phyloP scores from a whole-genome alignment of 2,329 filamentous ascomycete species.

The Xylaria sp. region DNA sequence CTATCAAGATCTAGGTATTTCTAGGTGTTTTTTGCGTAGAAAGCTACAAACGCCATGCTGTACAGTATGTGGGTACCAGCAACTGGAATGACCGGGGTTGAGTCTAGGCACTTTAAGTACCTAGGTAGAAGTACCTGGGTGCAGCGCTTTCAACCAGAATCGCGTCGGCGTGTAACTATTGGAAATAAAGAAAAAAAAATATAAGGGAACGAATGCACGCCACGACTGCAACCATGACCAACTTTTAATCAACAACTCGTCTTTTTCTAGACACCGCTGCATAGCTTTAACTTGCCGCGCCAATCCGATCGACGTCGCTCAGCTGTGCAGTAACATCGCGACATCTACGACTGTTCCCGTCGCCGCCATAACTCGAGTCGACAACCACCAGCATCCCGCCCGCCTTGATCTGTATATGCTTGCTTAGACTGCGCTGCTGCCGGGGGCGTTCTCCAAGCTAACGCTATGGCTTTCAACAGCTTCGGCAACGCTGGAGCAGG shows the following conservation, averaged over 20 bases:
- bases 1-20: background rate
- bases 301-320: slow-evolving; percentile 1
- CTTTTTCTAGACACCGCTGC: background rate
- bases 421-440: slow-evolving; percentile 29
- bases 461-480: slow-evolving; percentile 43
- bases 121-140: background rate
- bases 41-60: background rate
- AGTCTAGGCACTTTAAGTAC: background rate
- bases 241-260: background rate
- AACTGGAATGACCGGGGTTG: slow-evolving; percentile 2
- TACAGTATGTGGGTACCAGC: background rate
- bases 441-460: slow-evolving; percentile 29
- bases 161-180: slow-evolving; percentile 19
- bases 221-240: background rate
- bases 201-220: background rate
- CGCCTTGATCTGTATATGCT: slow-evolving; percentile 35
- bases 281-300: slow-evolving; percentile 2
- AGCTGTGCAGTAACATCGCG: slow-evolving; percentile 5
- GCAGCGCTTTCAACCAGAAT: background rate
- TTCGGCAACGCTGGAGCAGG: slow-evolving; percentile 45
- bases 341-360: slow-evolving; percentile 1
- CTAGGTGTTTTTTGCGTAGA: background rate
- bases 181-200: slow-evolving; percentile 5
- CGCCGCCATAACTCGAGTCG: slow-evolving; percentile 2
- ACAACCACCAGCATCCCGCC: slow-evolving; percentile 10